Conservation (phyloP, 2,329 filamentous ascomycete genomes). For the Aspergillus quadricinctus region DNA sequence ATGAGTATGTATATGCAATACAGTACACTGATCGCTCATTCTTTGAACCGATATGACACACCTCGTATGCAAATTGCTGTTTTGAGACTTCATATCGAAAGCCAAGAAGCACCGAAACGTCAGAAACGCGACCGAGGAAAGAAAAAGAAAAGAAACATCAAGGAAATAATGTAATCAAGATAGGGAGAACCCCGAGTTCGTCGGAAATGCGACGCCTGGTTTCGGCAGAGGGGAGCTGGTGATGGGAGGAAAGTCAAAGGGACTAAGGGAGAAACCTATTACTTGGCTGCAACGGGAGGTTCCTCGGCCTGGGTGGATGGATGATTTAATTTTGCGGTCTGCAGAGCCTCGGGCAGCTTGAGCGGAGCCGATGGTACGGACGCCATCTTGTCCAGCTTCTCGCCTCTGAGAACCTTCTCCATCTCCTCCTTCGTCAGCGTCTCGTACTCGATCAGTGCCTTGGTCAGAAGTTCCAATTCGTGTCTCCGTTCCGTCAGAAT, state of each 20-base stretch:
- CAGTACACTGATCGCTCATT: slow-evolving; percentile 8
- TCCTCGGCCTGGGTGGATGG: slow-evolving; percentile 19
- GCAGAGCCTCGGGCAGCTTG: slow-evolving; percentile 58
- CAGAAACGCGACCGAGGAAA: slow-evolving; percentile 1
- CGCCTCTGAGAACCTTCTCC: slow-evolving; percentile 80
- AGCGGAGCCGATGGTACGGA: slow-evolving; percentile 52
- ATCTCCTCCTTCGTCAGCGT: slow-evolving; percentile 87
- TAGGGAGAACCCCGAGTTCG: not conserved
- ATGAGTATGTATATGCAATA: slow-evolving; percentile 16
- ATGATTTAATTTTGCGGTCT: slow-evolving; percentile 24
- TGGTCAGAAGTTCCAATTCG: slow-evolving; percentile 81
- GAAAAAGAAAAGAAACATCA: not conserved
- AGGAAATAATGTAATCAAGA: not conserved
- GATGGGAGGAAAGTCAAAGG: not conserved
- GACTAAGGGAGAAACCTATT: not conserved
- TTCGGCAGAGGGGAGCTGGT: slow-evolving; percentile 1
- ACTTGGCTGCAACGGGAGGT: slow-evolving; percentile 21
- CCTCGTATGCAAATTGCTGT: slow-evolving; percentile 2
- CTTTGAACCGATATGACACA: slow-evolving; percentile 5
- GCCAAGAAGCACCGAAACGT: not conserved
- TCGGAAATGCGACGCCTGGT: not conserved
- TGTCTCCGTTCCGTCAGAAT: slow-evolving; percentile 71
- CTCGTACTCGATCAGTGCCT: slow-evolving; percentile 91
- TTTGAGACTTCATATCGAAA: not conserved
- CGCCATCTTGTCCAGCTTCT: slow-evolving; percentile 69